Percentiles rank a stretch among this genome's conserved stretches.
Conservation (phyloP, 2,329 filamentous ascomycete genomes). For the Arthrinium puccinioides region DNA sequence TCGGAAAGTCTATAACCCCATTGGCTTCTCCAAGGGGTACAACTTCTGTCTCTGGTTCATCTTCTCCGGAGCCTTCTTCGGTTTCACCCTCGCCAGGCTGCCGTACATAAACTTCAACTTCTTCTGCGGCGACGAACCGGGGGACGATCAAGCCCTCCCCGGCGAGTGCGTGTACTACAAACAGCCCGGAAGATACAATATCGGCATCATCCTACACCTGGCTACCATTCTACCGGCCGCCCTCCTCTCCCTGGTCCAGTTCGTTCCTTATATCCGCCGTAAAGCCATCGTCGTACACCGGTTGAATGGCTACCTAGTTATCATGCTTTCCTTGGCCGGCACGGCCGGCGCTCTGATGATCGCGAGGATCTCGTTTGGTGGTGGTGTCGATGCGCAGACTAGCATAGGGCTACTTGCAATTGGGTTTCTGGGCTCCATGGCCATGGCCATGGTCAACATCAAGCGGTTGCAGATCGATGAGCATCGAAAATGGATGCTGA, state of each 20-base stretch:
- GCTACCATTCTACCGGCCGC: slow-evolving; percentile 35
- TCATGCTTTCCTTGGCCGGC: slow-evolving; percentile 37
- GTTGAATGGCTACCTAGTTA: slow-evolving; percentile 48
- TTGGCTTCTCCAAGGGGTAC: slow-evolving; percentile 51
- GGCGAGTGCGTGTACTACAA: slow-evolving; percentile 35
- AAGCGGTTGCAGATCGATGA: slow-evolving; percentile 54
- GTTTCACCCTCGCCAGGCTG: slow-evolving; percentile 41
- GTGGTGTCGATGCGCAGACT: slow-evolving; percentile 39
- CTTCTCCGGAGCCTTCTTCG: slow-evolving; percentile 35
- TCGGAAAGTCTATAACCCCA: slow-evolving; percentile 31
- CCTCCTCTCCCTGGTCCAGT: slow-evolving; percentile 39
- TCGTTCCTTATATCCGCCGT: slow-evolving; percentile 38
- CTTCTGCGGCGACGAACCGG: slow-evolving; percentile 19
- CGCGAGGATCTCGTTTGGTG: slow-evolving; percentile 42
- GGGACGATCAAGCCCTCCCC: slow-evolving; percentile 15
- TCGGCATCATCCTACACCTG: slow-evolving; percentile 40
- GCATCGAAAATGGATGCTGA: slow-evolving; percentile 55
- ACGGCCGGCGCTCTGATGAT: slow-evolving; percentile 48
- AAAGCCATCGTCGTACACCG: slow-evolving; percentile 47
- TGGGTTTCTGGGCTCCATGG: slow-evolving; percentile 33
- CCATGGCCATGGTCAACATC: slow-evolving; percentile 47
- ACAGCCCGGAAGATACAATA: slow-evolving; percentile 14
- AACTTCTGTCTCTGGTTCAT: slow-evolving; percentile 49
- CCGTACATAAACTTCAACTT: slow-evolving; percentile 38
- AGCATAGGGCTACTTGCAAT: slow-evolving; percentile 34